These are phyloP conservation scores for Pholiota molesta DNA, from an alignment of 768 basidiomycete genomes.

Conservation along the genomic window DNA sequence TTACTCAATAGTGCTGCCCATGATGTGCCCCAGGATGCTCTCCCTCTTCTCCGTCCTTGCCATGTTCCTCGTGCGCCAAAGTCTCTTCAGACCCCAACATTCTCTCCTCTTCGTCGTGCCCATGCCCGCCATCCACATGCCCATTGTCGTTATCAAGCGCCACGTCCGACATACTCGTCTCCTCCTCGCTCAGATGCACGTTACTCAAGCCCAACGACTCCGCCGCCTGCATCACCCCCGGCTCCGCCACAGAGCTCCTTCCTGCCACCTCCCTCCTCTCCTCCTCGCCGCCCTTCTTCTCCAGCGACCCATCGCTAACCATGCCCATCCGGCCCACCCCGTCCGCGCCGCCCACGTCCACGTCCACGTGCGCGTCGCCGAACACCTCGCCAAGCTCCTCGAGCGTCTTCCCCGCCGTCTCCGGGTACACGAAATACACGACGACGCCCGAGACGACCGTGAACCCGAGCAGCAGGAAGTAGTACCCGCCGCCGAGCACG, in stretches of 20 bases:
- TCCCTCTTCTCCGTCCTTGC: not conserved
- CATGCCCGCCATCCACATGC: not conserved
- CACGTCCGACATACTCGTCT: not conserved
- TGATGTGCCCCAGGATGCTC: not conserved
- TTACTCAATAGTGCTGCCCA: no score
- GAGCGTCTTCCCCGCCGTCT: slow-evolving; percentile 48
- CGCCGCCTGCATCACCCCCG: not conserved
- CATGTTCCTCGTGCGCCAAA: not conserved
- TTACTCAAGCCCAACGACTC: not conserved
- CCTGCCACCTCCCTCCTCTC: not conserved
- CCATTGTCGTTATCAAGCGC: not conserved
- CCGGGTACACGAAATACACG: slow-evolving; percentile 51
- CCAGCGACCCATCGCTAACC: slow-evolving; percentile 6
- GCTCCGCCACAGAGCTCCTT: not conserved
- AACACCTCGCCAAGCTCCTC: slow-evolving; percentile 55
- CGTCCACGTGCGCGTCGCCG: slow-evolving; percentile 33
- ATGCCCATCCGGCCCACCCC: slow-evolving; percentile 4
- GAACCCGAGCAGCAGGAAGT: slow-evolving; percentile 53
- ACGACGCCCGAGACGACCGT: slow-evolving; percentile 46
- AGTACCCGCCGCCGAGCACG: slow-evolving; percentile 46
- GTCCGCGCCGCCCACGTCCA: slow-evolving; percentile 9
- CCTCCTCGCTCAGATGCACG: not conserved
- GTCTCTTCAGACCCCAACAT: not conserved
- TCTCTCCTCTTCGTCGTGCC: not conserved
- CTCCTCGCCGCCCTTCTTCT: not conserved